A percentile compares a stretch with the other conserved stretches of the same genome.
Evolutionary conservation across 176 grass and related monocot species (phyloP).

Genomic region (Guadua angustifolia): DNA sequence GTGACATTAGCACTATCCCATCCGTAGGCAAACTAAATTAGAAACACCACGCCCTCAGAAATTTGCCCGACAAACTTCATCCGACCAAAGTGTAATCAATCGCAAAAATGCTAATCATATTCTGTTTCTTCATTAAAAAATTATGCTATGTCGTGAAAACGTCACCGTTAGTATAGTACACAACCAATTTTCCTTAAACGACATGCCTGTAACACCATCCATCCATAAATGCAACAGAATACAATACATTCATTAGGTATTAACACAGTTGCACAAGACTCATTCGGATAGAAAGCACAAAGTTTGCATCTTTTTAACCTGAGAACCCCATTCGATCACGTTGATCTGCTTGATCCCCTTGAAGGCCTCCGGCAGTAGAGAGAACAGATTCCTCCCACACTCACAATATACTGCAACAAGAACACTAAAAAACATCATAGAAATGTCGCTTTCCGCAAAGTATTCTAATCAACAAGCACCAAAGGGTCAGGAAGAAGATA

Average conservation of each 20-base stretch:
- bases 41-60: neutral
- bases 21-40: neutral
- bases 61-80: neutral
- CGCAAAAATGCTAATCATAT: neutral
- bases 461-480: neutral
- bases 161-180: neutral
- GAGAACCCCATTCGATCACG: too few relatives aligned
- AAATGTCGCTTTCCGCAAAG: neutral
- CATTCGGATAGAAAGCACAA: neutral
- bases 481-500: neutral
- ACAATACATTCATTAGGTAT: neutral
- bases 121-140: neutral
- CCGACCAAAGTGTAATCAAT: neutral
- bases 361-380: too few relatives aligned
- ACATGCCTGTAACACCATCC: neutral
- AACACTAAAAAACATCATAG: constrained; percentile 5
- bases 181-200: neutral
- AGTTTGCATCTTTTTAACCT: neutral
- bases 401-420: too few relatives aligned
- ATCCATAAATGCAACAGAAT: neutral
- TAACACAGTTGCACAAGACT: neutral
- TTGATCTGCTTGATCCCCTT: too few relatives aligned
- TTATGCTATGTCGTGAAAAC: neutral
- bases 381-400: too few relatives aligned
- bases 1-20: neutral